phyloP scores from a whole-genome alignment of 306 rosid genomes.

The Inga oerstediana region DNA sequence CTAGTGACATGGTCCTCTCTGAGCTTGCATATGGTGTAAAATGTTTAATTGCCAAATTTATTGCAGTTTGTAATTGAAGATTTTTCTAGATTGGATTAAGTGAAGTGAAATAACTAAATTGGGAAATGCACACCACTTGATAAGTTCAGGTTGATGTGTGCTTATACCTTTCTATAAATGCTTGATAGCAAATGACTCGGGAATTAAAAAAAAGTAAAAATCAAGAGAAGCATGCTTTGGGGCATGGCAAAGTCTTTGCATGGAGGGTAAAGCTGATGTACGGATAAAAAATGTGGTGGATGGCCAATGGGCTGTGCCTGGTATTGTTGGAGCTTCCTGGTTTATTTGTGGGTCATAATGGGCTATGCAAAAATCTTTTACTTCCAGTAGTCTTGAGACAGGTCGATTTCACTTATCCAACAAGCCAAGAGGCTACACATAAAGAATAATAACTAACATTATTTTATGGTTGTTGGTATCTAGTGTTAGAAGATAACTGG shows the following conservation, averaged over 20 bases:
- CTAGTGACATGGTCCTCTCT: background rate
- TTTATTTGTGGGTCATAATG: conserved; percentile 22
- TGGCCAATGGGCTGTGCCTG: background rate
- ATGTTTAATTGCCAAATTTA: background rate
- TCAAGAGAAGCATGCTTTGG: background rate
- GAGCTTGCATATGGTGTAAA: background rate
- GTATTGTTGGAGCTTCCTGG: conserved; percentile 9
- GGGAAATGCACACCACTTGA: background rate
- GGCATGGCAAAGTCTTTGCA: background rate
- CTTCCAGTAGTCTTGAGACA: background rate
- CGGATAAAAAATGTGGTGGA: background rate
- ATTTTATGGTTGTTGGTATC: conserved; percentile 7
- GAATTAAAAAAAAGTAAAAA: background rate
- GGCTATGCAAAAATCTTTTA: conserved; percentile 1
- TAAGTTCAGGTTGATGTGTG: conserved; percentile 10
- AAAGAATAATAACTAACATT: conserved; percentile 11
- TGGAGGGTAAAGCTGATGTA: background rate
- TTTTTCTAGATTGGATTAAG: background rate
- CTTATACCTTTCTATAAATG: background rate
- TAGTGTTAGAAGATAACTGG: background rate
- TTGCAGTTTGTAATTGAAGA: background rate
- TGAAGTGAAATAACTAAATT: background rate
- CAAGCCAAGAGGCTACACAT: background rate
- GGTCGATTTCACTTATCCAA: conserved; percentile 14
- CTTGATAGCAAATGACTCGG: background rate